These are phyloP conservation scores for Isabelozyma heimii DNA, from an alignment of 805 yeast species.

Conservation along the genomic window DNA sequence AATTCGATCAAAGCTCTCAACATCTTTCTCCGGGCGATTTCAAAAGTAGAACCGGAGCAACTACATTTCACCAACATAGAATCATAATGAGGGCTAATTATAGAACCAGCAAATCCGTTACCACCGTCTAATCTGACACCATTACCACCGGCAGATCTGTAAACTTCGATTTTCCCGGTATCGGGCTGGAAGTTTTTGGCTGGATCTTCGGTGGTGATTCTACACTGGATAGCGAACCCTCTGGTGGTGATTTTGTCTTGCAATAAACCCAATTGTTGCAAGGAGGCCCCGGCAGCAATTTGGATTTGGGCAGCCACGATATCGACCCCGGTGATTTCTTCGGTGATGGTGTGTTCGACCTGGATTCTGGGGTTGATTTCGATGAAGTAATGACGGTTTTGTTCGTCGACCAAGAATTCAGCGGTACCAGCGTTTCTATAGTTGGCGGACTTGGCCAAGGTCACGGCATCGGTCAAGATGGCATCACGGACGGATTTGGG, in stretches of 20 bases:
- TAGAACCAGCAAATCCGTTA: conserved; percentile 95
- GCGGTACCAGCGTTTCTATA: conserved; percentile 99
- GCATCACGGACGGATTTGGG: conserved; percentile 85
- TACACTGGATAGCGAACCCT: conserved; percentile 98
- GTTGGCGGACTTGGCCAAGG: conserved; percentile 80
- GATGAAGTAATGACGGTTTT: conserved; percentile 94
- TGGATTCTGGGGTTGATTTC: conserved; percentile 98
- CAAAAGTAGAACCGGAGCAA: conserved; percentile 95
- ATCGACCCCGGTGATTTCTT: conserved; percentile 97
- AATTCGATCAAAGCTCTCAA: conserved; percentile 94
- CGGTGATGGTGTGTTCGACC: conserved; percentile 98
- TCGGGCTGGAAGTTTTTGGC: conserved; percentile 96
- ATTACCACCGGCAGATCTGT: conserved; percentile 98
- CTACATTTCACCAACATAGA: conserved; percentile 98
- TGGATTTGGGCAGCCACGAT: conserved; percentile 98
- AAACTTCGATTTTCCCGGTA: conserved; percentile 96
- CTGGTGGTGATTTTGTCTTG: conserved; percentile 95
- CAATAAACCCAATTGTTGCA: conserved; percentile 84
- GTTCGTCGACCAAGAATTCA: conserved; percentile 89
- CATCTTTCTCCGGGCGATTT: conserved; percentile 97
- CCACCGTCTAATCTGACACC: conserved; percentile 99
- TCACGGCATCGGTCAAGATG: conserved; percentile 91
- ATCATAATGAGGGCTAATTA: conserved; percentile 96
- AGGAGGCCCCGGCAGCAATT: conserved; percentile 96
- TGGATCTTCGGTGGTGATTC: conserved; percentile 98